Evolutionary conservation across 495 filamentous ascomycete species (phyloP), one percentile per base, ranked within the genome.

Genomic region (Letharia columbiana): DNA sequence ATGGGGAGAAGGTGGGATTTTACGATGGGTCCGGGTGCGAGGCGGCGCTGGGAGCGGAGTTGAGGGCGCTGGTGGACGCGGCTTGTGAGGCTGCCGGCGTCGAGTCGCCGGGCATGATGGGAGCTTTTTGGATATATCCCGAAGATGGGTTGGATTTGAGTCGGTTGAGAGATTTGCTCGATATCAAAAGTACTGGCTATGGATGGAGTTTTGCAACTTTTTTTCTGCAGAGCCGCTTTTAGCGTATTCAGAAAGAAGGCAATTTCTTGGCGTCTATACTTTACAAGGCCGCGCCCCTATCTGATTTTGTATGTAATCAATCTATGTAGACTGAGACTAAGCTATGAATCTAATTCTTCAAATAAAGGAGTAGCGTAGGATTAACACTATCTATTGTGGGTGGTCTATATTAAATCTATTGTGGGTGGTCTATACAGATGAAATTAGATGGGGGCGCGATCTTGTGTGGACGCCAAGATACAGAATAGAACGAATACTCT

Each of bases 171-270:
- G 33, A 3, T 1, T 28, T 57, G 33, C 7, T 20, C 2, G 4
- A 37, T 57, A 57, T 57, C 31, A 37, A 37, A 57, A 40, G 12
- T 57, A 10, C 47, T 39, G 18, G 23, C 20, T 12, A 2, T 57
- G 31, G 37, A 31, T 42, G n/a, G 23, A 28, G 33, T 15, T 62
- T 33, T 31, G 42, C 42, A 62, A 62, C n/a, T 52, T 50, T 63
- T 52, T 52, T 50, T 54, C 41, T 63, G 61, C 17, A 62, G 47
- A 50, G 61, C 61, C 61, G 61, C 47, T 63, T 63, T 63, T 28
- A 63, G 47, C 61, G 23, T 28, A 28, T 28, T 28, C 23, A 28
- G 23, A 28, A 28, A 28, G 23, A 28, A 28, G 23, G 23, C 23
- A 28, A 28, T 28, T 28, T 28, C 23, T 28, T 28, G 23, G 23